Base-by-base conservation (phyloP, 2,329 filamentous ascomycete species). In the Cadophora malorum region DNA sequence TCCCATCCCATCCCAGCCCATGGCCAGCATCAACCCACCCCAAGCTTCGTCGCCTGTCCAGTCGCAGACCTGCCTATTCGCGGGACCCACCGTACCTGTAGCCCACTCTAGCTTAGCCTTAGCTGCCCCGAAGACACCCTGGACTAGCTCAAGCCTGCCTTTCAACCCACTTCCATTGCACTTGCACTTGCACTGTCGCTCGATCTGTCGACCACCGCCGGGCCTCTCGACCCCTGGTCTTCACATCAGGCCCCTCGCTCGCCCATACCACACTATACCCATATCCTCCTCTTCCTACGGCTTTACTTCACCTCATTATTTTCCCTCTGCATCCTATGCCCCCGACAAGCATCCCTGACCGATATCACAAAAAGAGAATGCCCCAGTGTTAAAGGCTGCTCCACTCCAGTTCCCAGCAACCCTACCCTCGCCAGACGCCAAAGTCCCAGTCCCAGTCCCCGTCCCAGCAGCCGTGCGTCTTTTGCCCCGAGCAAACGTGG, bases 41-140 rank as follows among this genome's bases (percentile, higher is more conserved):
- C 41, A 47, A 47, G 41, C 41, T 16, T 47, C 41, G 3, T 6
- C 5, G 41, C 41, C 41, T 38, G 35, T 38, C 35, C 49, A 52
- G 49, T 53, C 50, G 23, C 23, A 16, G 50, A 28, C 8, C 23
- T 53, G 12, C 10, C 21, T 52, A 25, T 52, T 52, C 49, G 9
- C 49, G 5, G 6, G 14, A 8, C 55, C 31, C 31, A 14, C 55
- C n/a, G 31, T 58, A 23, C 19, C 31, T 58, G 33, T 58, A 38
- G 55, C 55, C 55, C 55, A 38, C 55, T 25, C n/a, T 31, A 23
- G n/a, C 7, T 19, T 58, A 38, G 55, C 55, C n/a, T 16, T 58
- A 58, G 55, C n/a, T 58, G 55, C 55, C 55, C 55, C 55, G 55
- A 58, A n/a, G 16, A 58, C 3, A 58, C 55, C 55, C 55, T 58